A percentile compares a stretch with the other conserved stretches of the same genome.
phyloP scores from a whole-genome alignment of 345 rosid genomes.

The Brassica nigra region DNA sequence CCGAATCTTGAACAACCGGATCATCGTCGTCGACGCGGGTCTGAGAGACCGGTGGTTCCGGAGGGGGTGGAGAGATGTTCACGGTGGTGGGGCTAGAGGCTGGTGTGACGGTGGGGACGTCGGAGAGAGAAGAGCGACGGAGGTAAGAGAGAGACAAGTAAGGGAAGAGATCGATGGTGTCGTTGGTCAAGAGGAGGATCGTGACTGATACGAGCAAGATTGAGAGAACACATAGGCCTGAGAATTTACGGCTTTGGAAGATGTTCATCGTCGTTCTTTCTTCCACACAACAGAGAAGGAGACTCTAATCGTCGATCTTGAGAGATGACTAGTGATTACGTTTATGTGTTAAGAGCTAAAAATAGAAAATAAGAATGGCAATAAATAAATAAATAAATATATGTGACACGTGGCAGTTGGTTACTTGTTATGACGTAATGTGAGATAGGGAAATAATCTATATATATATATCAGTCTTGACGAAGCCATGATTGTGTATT shows the following conservation, averaged over 20 bases:
- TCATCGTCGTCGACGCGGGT: neutral
- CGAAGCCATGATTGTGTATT: conserved; percentile 6
- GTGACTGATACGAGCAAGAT: conserved; percentile 48
- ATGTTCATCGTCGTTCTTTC: conserved; percentile 34
- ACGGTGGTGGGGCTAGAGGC: conserved; percentile 14
- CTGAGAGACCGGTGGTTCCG: conserved; percentile 3
- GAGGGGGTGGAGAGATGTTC: neutral
- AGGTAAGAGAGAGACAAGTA: conserved; percentile 46
- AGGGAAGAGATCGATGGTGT: conserved; percentile 40
- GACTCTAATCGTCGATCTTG: conserved; percentile 38
- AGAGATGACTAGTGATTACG: neutral
- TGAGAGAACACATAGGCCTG: conserved; percentile 48
- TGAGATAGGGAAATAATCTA: conserved; percentile 20
- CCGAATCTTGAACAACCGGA: conserved; percentile 22
- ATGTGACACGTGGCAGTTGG: conserved; percentile 12
- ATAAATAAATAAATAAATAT: neutral
- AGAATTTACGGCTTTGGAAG: conserved; percentile 37
- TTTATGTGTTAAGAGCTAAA: conserved; percentile 26
- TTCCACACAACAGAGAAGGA: conserved; percentile 15
- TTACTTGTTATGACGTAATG: conserved; percentile 17
- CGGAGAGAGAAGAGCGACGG: conserved; percentile 44
- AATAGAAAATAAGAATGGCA: conserved; percentile 10
- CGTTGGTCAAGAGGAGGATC: conserved; percentile 47
- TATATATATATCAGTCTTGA: neutral
- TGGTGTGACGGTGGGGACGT: conserved; percentile 23